Conservation (phyloP, 352 stramenopile genomes). For the Globisporangium alternatum region DNA sequence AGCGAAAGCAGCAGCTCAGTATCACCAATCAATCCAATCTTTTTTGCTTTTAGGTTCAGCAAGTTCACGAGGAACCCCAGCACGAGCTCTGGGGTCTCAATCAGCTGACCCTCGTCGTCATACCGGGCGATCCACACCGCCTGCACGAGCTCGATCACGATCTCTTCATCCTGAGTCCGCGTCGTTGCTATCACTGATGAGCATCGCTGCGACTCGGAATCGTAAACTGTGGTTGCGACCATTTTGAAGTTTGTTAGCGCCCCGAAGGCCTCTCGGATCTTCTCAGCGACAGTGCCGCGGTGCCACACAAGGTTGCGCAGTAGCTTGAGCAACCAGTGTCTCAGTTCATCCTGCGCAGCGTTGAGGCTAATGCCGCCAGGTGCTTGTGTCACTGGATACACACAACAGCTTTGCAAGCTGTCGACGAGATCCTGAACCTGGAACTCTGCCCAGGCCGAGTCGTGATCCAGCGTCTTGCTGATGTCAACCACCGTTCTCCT, state of each 20-base stretch:
- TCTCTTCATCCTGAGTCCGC: conserved; percentile 4
- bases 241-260: not conserved
- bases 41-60: conserved; percentile 13
- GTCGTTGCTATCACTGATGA: conserved; percentile 7
- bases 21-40: not conserved
- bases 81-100: conserved; percentile 13
- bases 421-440: conserved; percentile 2
- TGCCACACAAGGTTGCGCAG: conserved; percentile 30
- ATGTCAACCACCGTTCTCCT: not conserved
- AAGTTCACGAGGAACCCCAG: conserved; percentile 21
- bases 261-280: conserved; percentile 4
- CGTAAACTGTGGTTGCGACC: not conserved
- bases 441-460: not conserved
- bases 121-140: conserved; percentile 31
- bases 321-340: conserved; percentile 32
- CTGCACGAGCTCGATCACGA: conserved; percentile 31
- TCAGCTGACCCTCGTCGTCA: conserved; percentile 30
- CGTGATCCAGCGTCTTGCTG: not conserved
- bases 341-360: conserved; percentile 5
- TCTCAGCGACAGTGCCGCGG: conserved; percentile 3
- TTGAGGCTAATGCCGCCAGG: not conserved
- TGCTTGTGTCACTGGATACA: not conserved
- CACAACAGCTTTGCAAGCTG: conserved; percentile 1
- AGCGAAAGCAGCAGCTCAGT: conserved; percentile 9
- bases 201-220: not conserved